phyloP scores from a whole-genome alignment of 345 rosid genomes.

The Citrus glauca region DNA sequence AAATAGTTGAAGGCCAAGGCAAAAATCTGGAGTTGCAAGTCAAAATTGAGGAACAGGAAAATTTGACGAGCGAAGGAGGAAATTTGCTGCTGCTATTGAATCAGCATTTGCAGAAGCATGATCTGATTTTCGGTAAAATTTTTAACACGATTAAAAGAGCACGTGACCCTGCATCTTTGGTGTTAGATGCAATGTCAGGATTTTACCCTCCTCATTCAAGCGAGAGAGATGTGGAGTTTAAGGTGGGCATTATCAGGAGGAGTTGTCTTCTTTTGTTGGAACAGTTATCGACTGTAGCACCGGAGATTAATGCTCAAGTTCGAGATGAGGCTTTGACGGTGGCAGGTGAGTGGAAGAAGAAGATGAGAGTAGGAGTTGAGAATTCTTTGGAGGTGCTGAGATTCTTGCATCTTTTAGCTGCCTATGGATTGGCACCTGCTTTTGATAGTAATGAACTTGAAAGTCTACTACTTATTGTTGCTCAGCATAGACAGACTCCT shows the following conservation, averaged over 20 bases:
- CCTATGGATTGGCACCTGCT: neutral
- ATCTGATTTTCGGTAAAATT: slow-evolving; percentile 27
- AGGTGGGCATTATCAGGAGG: too few species aligned
- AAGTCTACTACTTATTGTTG: slow-evolving; percentile 17
- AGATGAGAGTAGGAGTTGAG: too few species aligned
- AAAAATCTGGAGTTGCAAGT: slow-evolving; percentile 24
- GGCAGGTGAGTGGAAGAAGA: slow-evolving; percentile 25
- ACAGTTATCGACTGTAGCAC: slow-evolving; percentile 8
- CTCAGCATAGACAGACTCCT: slow-evolving; percentile 24
- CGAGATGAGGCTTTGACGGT: slow-evolving; percentile 21
- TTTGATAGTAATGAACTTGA: slow-evolving; percentile 27
- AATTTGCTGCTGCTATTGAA: slow-evolving; percentile 43
- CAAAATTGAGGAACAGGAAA: slow-evolving; percentile 30
- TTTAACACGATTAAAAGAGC: slow-evolving; percentile 18
- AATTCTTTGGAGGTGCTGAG: too few species aligned
- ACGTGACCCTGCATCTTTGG: slow-evolving; percentile 33
- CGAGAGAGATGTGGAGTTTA: too few species aligned
- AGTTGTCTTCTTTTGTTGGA: too few species aligned
- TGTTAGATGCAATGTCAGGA: too few species aligned
- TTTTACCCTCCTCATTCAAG: too few species aligned
- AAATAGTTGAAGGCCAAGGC: slow-evolving; percentile 7
- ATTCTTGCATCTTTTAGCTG: too few species aligned
- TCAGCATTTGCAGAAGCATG: slow-evolving; percentile 31
- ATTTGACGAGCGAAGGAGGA: slow-evolving; percentile 26
- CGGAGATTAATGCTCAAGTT: slow-evolving; percentile 17